Percentiles rank a stretch among this genome's conserved stretches.
These are phyloP conservation scores for Mortierella polycephala DNA, from an alignment of 371 early-diverging fungal species.

Conservation along the genomic window DNA sequence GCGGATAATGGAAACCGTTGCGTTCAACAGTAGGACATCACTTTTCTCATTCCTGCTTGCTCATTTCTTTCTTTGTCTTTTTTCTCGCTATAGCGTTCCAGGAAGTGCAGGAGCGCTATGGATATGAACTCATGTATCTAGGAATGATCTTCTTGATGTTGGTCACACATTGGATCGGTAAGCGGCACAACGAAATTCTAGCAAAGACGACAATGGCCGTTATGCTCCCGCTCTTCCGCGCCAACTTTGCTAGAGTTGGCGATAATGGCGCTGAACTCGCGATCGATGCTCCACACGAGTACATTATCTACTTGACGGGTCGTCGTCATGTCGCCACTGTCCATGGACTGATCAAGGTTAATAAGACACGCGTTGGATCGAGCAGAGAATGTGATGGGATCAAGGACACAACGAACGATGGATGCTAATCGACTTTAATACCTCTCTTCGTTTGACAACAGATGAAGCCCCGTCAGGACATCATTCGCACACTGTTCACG, in stretches of 20 bases:
- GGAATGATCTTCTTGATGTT: constrained; percentile 33
- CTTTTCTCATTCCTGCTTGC: background rate
- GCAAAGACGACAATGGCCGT: constrained; percentile 54
- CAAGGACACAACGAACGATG: background rate
- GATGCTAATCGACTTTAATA: background rate
- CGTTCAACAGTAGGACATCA: background rate
- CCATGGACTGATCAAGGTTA: constrained; percentile 52
- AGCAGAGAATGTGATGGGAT: too few species aligned
- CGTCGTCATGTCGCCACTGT: constrained; percentile 51
- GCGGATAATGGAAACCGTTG: background rate
- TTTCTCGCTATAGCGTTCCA: constrained; percentile 13
- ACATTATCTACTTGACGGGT: constrained; percentile 53
- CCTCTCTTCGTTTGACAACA: background rate
- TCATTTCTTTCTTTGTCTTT: background rate
- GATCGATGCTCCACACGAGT: constrained; percentile 50
- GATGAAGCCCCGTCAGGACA: constrained; percentile 53
- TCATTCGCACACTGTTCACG: constrained; percentile 39
- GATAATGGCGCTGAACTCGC: constrained; percentile 49
- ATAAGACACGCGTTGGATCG: too few species aligned
- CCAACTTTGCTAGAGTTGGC: constrained; percentile 50
- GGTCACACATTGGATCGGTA: constrained; percentile 35
- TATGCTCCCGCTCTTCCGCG: constrained; percentile 49
- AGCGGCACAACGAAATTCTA: constrained; percentile 44
- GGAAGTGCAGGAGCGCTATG: constrained; percentile 27
- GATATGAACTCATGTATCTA: constrained; percentile 36